phyloP scores from a whole-genome alignment of 2,329 filamentous ascomycete genomes.

The Penicillium sp. region DNA sequence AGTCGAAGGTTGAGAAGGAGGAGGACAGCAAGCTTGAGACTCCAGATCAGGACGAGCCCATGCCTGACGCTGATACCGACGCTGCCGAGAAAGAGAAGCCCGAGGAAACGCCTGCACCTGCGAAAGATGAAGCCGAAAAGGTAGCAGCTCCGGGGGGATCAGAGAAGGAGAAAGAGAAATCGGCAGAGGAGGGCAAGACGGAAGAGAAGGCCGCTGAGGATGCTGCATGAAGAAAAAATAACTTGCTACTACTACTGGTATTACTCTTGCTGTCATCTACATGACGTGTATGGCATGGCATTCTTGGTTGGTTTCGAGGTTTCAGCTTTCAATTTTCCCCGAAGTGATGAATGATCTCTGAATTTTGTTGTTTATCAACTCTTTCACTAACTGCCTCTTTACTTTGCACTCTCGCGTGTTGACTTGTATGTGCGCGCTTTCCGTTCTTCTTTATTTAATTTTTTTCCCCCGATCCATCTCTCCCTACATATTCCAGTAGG shows the following conservation, averaged over 20 bases:
- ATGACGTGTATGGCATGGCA: conserved; percentile 10
- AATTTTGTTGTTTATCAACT: conserved; percentile 3
- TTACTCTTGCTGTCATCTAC: not conserved
- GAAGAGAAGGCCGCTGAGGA: conserved; percentile 33
- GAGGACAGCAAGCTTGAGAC: conserved; percentile 35
- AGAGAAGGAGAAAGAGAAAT: conserved; percentile 28
- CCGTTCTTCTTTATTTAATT: not conserved
- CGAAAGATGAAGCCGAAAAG: conserved; percentile 23
- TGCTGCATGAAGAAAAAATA: conserved; percentile 26
- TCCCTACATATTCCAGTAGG: not conserved
- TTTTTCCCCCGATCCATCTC: not conserved
- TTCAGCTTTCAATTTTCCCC: not conserved
- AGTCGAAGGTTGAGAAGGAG: conserved; percentile 39
- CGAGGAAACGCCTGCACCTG: conserved; percentile 26
- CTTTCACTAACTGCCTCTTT: not conserved
- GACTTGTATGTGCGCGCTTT: not conserved
- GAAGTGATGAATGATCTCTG: conserved; percentile 1
- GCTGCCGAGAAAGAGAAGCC: conserved; percentile 44
- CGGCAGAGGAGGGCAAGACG: conserved; percentile 36
- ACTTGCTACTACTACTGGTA: not conserved
- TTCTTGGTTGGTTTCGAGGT: conserved; percentile 18
- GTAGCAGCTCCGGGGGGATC: conserved; percentile 33
- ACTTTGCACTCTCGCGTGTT: not conserved
- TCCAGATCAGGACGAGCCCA: conserved; percentile 37
- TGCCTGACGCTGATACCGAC: conserved; percentile 45